These are phyloP conservation scores for Melaleuca quinquenervia DNA, from an alignment of 345 rosid genomes.

Conservation along the genomic window DNA sequence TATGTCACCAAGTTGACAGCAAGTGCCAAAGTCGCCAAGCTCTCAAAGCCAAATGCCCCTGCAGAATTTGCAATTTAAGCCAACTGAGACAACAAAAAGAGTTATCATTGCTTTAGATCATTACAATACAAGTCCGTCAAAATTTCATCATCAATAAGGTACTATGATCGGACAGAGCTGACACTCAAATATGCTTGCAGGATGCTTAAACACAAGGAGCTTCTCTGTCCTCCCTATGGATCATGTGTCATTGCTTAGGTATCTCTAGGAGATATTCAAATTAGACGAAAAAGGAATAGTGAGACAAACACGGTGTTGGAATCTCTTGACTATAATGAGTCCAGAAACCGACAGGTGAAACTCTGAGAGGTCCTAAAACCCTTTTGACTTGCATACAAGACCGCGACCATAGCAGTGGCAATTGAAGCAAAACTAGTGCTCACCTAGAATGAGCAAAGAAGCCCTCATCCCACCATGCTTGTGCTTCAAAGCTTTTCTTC, in stretches of 20 bases:
- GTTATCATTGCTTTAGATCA: neutral
- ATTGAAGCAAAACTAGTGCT: neutral
- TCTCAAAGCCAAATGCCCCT: constrained; percentile 30
- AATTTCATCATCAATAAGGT: neutral
- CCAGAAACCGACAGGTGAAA: neutral
- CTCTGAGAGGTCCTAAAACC: neutral
- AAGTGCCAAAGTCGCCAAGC: constrained; percentile 28
- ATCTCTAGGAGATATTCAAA: neutral
- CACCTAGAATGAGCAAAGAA: neutral
- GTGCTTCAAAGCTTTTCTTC: constrained; percentile 29
- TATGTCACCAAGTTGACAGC: constrained; percentile 41
- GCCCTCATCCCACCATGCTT: constrained; percentile 42
- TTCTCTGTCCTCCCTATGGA: neutral
- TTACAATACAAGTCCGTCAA: accelerated
- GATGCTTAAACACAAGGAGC: neutral
- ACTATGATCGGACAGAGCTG: neutral
- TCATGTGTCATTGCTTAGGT: neutral
- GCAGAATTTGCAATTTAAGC: neutral
- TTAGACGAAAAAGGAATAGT: neutral
- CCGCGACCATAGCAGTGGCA: neutral
- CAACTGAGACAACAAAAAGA: neutral
- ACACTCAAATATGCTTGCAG: neutral
- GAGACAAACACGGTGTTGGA: neutral
- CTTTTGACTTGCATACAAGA: neutral
- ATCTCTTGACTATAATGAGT: neutral